phyloP scores from a whole-genome alignment of 2,329 filamentous ascomycete species.

The Claviceps africana region DNA sequence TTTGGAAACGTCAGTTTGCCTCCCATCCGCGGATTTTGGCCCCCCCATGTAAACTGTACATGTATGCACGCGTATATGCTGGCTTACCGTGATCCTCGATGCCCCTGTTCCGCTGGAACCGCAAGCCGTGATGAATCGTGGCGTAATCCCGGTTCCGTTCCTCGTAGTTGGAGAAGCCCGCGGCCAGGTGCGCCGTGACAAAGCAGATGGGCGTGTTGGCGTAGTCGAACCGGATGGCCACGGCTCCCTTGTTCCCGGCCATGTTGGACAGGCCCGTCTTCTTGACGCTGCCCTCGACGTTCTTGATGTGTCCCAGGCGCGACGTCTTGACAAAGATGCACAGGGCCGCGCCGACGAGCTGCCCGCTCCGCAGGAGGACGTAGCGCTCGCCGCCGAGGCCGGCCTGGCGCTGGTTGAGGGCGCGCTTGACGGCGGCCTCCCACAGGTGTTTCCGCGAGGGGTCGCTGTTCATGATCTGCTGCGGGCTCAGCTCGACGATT shows the following conservation, averaged over 20 bases:
- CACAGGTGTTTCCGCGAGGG: slow-evolving; percentile 71
- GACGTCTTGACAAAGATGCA: slow-evolving; percentile 81
- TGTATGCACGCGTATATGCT: not conserved
- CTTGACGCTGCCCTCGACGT: slow-evolving; percentile 91
- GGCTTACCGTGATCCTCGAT: slow-evolving; percentile 74
- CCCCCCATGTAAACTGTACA: no score
- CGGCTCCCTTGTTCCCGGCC: slow-evolving; percentile 94
- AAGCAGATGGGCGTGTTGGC: slow-evolving; percentile 88
- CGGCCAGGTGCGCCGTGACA: slow-evolving; percentile 89
- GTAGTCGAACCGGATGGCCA: slow-evolving; percentile 90
- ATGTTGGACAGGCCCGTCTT: slow-evolving; percentile 92
- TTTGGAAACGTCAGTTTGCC: not conserved
- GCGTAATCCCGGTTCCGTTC: slow-evolving; percentile 88
- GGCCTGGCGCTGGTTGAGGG: slow-evolving; percentile 59
- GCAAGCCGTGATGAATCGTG: slow-evolving; percentile 73
- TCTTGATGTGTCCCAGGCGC: slow-evolving; percentile 70
- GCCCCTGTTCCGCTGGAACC: slow-evolving; percentile 78
- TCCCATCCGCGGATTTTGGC: no score
- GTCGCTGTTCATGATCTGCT: slow-evolving; percentile 98
- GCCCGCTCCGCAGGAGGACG: slow-evolving; percentile 77
- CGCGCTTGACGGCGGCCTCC: slow-evolving; percentile 68
- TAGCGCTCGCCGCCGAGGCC: slow-evolving; percentile 60
- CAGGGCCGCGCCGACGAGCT: slow-evolving; percentile 85
- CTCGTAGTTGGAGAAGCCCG: slow-evolving; percentile 92
- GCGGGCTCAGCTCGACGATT: slow-evolving; percentile 92